Conservation (phyloP, 352 stramenopile genomes). For the Globisporangium recalcitrans region DNA sequence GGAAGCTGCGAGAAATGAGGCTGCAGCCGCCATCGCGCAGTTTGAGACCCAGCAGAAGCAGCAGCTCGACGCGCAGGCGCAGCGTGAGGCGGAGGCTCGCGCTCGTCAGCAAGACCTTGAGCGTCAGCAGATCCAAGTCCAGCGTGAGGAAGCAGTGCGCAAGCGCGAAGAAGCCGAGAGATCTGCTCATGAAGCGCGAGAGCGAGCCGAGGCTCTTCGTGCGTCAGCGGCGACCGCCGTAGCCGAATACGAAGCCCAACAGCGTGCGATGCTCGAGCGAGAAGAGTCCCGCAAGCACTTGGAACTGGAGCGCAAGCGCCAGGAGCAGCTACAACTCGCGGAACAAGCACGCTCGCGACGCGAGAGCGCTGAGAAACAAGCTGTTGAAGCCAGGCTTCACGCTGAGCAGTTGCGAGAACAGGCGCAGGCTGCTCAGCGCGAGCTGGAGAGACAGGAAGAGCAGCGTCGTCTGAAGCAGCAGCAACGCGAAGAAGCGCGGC, state of each 20-base stretch:
- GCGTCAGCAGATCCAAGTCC: conserved; percentile 39
- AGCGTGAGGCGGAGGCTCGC: conserved; percentile 28
- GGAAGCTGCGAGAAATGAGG: conserved; percentile 37
- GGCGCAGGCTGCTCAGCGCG: conserved; percentile 45
- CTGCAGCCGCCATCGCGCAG: conserved; percentile 31
- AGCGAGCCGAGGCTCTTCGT: conserved; percentile 57
- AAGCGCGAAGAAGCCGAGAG: conserved; percentile 58
- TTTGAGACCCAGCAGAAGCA: conserved; percentile 50
- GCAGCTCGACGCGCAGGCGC: conserved; percentile 28
- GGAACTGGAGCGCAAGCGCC: conserved; percentile 53
- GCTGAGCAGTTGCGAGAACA: conserved; percentile 54
- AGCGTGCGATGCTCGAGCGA: conserved; percentile 48
- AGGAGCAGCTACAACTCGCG: conserved; percentile 53
- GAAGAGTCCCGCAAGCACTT: conserved; percentile 56
- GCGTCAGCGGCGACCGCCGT: conserved; percentile 57
- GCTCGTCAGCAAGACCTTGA: conserved; percentile 26
- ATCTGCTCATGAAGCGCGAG: conserved; percentile 48
- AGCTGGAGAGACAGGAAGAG: conserved; percentile 56
- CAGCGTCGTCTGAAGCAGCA: conserved; percentile 35
- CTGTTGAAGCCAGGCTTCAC: conserved; percentile 43
- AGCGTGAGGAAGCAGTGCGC: conserved; percentile 41
- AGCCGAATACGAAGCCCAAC: conserved; percentile 58
- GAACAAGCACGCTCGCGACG: conserved; percentile 45
- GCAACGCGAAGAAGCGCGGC: conserved; percentile 42
- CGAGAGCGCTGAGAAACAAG: conserved; percentile 53